Percentiles rank a stretch among this genome's conserved stretches.
Evolutionary conservation across 768 basidiomycete species (phyloP).

Genomic region (Lentinula edodes): DNA sequence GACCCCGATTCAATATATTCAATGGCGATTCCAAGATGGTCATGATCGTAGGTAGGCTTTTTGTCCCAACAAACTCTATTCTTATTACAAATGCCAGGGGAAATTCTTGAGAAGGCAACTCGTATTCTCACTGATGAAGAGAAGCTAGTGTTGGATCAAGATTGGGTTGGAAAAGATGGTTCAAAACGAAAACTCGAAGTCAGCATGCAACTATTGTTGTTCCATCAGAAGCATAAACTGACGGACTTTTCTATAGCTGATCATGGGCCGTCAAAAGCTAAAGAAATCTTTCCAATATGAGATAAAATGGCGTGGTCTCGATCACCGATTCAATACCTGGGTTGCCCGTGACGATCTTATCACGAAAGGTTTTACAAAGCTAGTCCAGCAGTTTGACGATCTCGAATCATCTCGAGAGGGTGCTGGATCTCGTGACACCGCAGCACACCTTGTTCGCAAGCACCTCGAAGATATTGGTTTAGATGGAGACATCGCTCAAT

Average conservation of each 20-base stretch:
- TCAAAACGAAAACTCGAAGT: slow-evolving; percentile 90
- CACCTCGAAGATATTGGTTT: slow-evolving; percentile 94
- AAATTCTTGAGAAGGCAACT: slow-evolving; percentile 86
- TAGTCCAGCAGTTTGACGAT: slow-evolving; percentile 94
- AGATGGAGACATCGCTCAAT: slow-evolving; percentile 96
- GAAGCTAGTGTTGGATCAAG: slow-evolving; percentile 67
- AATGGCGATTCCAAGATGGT: slow-evolving; percentile 99
- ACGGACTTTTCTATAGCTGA: slow-evolving; percentile 39
- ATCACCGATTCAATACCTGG: slow-evolving; percentile 90
- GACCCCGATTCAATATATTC: slow-evolving; percentile 94
- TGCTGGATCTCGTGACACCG: slow-evolving; percentile 85
- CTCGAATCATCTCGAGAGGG: slow-evolving; percentile 94
- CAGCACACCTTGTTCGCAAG: slow-evolving; percentile 76
- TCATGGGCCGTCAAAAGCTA: slow-evolving; percentile 94
- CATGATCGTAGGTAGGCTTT: slow-evolving; percentile 71
- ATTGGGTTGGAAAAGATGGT: slow-evolving; percentile 90
- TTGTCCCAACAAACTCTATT: slow-evolving; percentile 9
- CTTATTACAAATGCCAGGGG: slow-evolving; percentile 41
- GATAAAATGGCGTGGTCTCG: slow-evolving; percentile 78
- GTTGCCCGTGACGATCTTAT: slow-evolving; percentile 83
- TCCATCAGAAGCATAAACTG: not conserved
- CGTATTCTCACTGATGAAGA: slow-evolving; percentile 90
- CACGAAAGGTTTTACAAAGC: slow-evolving; percentile 81
- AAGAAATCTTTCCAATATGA: slow-evolving; percentile 96
- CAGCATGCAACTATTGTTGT: slow-evolving; percentile 12